These are phyloP conservation scores for Grosmannia clavigera DNA, from an alignment of 2,329 filamentous ascomycete species.

Conservation along the genomic window DNA sequence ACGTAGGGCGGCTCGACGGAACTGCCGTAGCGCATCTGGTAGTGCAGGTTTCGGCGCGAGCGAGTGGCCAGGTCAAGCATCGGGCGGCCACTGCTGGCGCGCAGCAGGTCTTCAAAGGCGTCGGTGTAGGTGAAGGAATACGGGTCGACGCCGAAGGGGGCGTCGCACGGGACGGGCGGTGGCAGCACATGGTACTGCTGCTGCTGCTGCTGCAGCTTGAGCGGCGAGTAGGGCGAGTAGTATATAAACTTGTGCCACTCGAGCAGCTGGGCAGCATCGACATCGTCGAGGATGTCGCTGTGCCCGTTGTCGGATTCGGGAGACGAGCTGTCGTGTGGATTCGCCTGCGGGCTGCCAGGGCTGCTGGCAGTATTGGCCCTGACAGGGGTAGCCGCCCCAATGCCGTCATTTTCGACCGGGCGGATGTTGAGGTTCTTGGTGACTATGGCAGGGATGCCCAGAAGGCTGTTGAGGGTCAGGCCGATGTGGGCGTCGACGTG, in stretches of 20 bases:
- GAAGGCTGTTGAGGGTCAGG: slow-evolving; percentile 18
- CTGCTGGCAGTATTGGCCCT: not conserved
- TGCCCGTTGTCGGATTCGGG: not conserved
- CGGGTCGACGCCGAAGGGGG: slow-evolving; percentile 23
- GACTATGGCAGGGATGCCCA: slow-evolving; percentile 16
- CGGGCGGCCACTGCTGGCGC: slow-evolving; percentile 28
- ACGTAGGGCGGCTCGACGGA: slow-evolving; percentile 27
- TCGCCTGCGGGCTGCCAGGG: not conserved
- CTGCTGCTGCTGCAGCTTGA: slow-evolving; percentile 23
- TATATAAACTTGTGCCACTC: slow-evolving; percentile 23
- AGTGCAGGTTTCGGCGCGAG: slow-evolving; percentile 19
- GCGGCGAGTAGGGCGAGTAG: slow-evolving; percentile 31
- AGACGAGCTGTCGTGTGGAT: not conserved
- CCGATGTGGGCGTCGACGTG: slow-evolving; percentile 26
- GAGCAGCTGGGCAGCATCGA: slow-evolving; percentile 12
- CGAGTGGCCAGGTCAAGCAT: slow-evolving; percentile 27
- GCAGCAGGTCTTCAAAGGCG: slow-evolving; percentile 45
- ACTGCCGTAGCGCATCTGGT: slow-evolving; percentile 11
- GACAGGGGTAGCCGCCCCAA: not conserved
- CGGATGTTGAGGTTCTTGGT: slow-evolving; percentile 15
- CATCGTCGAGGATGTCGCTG: slow-evolving; percentile 6
- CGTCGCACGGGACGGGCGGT: slow-evolving; percentile 34
- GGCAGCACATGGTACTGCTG: slow-evolving; percentile 21
- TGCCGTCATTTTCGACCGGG: not conserved
- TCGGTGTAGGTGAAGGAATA: slow-evolving; percentile 39